These are phyloP conservation scores for Carex kokanica DNA, from an alignment of 176 grass and related monocot species.

Conservation along the genomic window DNA sequence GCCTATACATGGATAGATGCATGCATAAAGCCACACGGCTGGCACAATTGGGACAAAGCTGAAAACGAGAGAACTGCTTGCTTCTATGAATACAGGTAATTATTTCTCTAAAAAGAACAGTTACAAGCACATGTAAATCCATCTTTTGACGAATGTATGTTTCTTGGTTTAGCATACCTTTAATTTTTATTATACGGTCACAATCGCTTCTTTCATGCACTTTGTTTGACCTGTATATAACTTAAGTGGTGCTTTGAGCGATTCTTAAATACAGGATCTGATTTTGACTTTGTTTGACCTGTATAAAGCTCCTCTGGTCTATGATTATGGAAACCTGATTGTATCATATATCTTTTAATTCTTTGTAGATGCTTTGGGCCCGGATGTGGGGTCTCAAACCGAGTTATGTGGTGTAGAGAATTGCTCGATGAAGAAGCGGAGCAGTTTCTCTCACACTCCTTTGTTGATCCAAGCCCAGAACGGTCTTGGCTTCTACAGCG, in stretches of 20 bases:
- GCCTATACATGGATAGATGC: slow-evolving; percentile 90
- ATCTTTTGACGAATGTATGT: neutral
- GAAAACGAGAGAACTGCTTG: slow-evolving; percentile 95
- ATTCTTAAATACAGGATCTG: neutral
- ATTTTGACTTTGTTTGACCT: neutral
- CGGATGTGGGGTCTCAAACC: slow-evolving; percentile 43
- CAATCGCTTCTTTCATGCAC: neutral
- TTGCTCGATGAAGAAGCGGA: slow-evolving; percentile 82
- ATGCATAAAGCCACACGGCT: slow-evolving; percentile 67
- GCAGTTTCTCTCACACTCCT: slow-evolving; percentile 66
- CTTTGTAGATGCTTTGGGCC: slow-evolving; percentile 72
- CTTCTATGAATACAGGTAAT: slow-evolving; percentile 93
- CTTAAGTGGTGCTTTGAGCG: neutral
- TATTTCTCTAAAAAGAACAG: neutral
- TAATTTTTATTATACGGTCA: neutral
- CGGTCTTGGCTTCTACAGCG: slow-evolving; percentile 77
- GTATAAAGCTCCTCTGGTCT: neutral
- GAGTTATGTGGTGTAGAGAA: slow-evolving; percentile 80
- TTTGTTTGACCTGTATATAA: neutral
- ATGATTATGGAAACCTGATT: neutral
- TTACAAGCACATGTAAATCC: neutral
- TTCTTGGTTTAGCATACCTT: neutral
- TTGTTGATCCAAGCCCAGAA: slow-evolving; percentile 67
- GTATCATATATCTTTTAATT: neutral
- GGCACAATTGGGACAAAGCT: slow-evolving; percentile 93